Percentiles rank a stretch among this genome's conserved stretches.
phyloP scores from a whole-genome alignment of 2,329 filamentous ascomycete genomes.

The Xylaria multiplex region DNA sequence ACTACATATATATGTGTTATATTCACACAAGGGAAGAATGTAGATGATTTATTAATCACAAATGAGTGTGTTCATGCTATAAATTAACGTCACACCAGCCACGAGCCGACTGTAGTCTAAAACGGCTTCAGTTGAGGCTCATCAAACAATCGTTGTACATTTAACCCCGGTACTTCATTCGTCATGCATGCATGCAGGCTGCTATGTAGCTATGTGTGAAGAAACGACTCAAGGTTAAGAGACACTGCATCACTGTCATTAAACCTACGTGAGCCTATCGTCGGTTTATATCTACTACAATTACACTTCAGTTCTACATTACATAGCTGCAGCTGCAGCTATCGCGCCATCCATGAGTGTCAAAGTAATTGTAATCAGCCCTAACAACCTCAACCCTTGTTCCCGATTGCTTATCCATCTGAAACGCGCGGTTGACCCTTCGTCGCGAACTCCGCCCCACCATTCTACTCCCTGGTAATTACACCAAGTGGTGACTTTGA shows the following conservation, averaged over 20 bases:
- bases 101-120: constrained; percentile 1
- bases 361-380: constrained; percentile 1
- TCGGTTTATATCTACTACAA: background rate
- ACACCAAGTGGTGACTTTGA: constrained; percentile 4
- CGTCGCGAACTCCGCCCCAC: constrained; percentile 19
- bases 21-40: background rate
- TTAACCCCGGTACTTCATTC: constrained; percentile 25
- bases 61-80: constrained; percentile 10
- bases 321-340: background rate
- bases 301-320: no score
- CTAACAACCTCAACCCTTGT: constrained; percentile 6
- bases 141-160: constrained; percentile 28
- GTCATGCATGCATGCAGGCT: constrained; percentile 13
- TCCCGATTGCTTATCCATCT: constrained; percentile 17
- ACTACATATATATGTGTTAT: background rate
- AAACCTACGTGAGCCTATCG: background rate
- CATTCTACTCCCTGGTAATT: constrained; percentile 13
- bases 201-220: background rate
- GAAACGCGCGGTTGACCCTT: constrained; percentile 28
- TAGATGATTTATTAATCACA: background rate
- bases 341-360: background rate
- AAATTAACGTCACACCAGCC: background rate
- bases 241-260: background rate
- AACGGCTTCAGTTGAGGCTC: constrained; percentile 20
- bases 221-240: background rate